Evolutionary conservation across 2,329 filamentous ascomycete genomes (phyloP).

Genomic region (Sphaceloma murrayae): DNA sequence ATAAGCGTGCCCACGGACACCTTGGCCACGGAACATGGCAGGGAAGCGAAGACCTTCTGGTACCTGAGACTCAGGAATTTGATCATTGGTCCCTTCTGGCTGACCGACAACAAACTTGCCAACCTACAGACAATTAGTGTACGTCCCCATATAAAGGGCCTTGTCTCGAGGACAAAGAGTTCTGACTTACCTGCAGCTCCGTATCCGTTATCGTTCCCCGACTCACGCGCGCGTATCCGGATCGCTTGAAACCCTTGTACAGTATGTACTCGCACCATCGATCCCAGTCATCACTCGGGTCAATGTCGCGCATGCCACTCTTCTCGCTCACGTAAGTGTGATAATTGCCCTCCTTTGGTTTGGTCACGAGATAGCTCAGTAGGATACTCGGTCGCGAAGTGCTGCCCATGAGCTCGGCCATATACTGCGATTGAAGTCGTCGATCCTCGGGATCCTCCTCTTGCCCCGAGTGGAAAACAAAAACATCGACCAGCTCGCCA

Average conservation of each 20-base stretch:
- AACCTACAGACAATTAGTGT: constrained; percentile 38
- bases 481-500: constrained; percentile 79
- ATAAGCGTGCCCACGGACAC: constrained; percentile 81
- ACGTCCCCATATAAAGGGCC: neutral
- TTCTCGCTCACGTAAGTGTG: constrained; percentile 81
- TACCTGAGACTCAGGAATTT: constrained; percentile 63
- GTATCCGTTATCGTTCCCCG: constrained; percentile 92
- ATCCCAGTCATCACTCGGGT: constrained; percentile 88
- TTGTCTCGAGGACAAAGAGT: no score
- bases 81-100: constrained; percentile 53
- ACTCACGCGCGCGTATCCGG: constrained; percentile 82
- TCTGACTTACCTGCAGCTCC: constrained; percentile 65
- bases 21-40: constrained; percentile 68
- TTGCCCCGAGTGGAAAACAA: constrained; percentile 97
- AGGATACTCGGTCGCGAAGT: constrained; percentile 72
- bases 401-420: constrained; percentile 78
- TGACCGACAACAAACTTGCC: constrained; percentile 86
- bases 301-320: constrained; percentile 92
- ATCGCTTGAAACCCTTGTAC: constrained; percentile 77
- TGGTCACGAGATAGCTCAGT: constrained; percentile 85
- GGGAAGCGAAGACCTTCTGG: constrained; percentile 76
- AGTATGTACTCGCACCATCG: constrained; percentile 98
- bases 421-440: constrained; percentile 73
- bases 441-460: constrained; percentile 93
- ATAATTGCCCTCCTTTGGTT: constrained; percentile 86